Percentiles rank a stretch among this genome's conserved stretches.
These are phyloP conservation scores for Populus deltoides DNA, from an alignment of 345 rosid genomes.

Conservation along the genomic window DNA sequence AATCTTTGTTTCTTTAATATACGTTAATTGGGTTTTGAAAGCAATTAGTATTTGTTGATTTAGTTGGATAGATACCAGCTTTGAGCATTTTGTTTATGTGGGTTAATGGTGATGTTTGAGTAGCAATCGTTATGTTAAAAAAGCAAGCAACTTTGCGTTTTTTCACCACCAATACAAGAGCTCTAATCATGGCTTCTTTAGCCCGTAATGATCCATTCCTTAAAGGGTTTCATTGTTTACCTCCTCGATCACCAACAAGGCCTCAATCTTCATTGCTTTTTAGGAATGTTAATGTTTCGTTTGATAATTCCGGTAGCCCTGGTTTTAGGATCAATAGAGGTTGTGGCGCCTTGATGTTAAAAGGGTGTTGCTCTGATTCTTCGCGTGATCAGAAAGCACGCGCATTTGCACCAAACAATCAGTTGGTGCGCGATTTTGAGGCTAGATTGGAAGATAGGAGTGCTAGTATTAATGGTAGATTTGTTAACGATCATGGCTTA, in stretches of 20 bases:
- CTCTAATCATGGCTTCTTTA: slow-evolving; percentile 21
- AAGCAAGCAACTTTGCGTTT: slow-evolving; percentile 2
- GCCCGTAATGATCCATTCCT: slow-evolving; percentile 19
- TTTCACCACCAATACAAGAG: neutral
- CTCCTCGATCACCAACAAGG: neutral
- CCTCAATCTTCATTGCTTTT: slow-evolving; percentile 12
- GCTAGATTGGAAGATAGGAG: slow-evolving; percentile 37
- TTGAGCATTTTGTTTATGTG: neutral
- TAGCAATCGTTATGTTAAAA: slow-evolving; percentile 20
- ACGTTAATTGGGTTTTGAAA: too few species aligned
- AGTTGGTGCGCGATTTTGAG: slow-evolving; percentile 42
- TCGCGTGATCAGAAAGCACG: slow-evolving; percentile 39
- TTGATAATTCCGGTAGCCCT: slow-evolving; percentile 3
- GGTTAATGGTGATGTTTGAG: slow-evolving; percentile 19
- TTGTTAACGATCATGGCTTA: slow-evolving; percentile 41
- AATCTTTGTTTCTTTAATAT: too few species aligned
- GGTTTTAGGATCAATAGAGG: slow-evolving; percentile 13
- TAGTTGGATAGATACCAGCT: neutral
- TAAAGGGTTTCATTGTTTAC: slow-evolving; percentile 14
- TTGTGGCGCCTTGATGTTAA: slow-evolving; percentile 37
- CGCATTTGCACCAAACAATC: slow-evolving; percentile 41
- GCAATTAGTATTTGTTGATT: too few species aligned
- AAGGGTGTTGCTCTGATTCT: slow-evolving; percentile 41
- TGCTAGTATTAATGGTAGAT: neutral
- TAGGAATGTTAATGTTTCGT: slow-evolving; percentile 7